Percentiles rank a stretch among this genome's conserved stretches.
Conservation (phyloP, 2,329 filamentous ascomycete species). For the Fusarium nurragi region DNA sequence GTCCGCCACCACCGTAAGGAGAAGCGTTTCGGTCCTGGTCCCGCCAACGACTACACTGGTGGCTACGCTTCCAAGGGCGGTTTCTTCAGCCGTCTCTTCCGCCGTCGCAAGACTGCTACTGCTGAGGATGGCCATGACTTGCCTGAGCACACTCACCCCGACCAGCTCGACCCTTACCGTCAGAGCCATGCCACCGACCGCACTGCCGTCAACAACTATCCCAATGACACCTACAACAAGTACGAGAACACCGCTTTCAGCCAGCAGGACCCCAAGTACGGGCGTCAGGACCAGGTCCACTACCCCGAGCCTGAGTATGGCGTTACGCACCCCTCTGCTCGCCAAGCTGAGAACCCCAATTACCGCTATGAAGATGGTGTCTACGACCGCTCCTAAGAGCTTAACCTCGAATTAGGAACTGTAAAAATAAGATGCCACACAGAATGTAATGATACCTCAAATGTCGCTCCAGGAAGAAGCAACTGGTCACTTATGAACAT, state of each 20-base stretch:
- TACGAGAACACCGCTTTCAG: conserved; percentile 39
- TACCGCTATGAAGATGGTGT: conserved; percentile 53
- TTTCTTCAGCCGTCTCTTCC: conserved; percentile 50
- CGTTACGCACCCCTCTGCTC: conserved; percentile 13
- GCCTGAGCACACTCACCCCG: conserved; percentile 53
- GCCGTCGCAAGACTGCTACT: conserved; percentile 39
- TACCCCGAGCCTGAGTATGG: conserved; percentile 41
- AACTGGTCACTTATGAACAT: conserved; percentile 21
- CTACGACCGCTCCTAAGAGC: conserved; percentile 44
- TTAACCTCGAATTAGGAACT: neutral
- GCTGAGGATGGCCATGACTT: conserved; percentile 47
- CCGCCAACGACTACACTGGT: conserved; percentile 67
- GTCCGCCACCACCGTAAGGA: conserved; percentile 77
- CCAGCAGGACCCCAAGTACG: conserved; percentile 38
- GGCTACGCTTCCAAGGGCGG: conserved; percentile 52
- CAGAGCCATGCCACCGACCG: conserved; percentile 55
- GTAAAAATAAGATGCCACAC: neutral
- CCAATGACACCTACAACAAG: conserved; percentile 41
- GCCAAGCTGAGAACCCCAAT: conserved; percentile 22
- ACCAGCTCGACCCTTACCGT: conserved; percentile 51
- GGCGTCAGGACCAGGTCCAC: conserved; percentile 42
- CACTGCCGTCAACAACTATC: conserved; percentile 47
- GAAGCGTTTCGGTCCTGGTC: conserved; percentile 71
- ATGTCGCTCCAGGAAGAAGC: conserved; percentile 13
- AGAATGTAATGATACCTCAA: conserved; percentile 24